phyloP scores from a whole-genome alignment of 768 basidiomycete species.

The Pseudohyphozyma bogoriensis region DNA sequence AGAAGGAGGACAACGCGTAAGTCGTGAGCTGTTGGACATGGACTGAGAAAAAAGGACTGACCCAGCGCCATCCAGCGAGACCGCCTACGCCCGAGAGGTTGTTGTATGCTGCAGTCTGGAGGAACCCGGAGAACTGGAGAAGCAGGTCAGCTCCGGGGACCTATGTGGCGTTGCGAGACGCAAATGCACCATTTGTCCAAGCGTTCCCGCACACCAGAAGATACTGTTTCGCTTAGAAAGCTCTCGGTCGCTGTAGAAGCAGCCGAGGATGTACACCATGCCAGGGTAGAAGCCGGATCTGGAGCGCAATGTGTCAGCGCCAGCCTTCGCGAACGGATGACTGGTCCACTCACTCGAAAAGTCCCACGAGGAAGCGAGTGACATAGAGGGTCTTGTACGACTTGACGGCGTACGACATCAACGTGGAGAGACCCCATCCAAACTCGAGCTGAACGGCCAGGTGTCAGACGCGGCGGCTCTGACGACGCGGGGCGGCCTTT shows the following conservation, averaged over 20 bases:
- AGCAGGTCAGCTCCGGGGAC: neutral
- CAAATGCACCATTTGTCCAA: neutral
- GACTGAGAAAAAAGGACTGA: neutral
- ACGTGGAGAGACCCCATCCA: neutral
- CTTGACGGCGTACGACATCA: neutral
- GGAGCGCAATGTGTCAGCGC: neutral
- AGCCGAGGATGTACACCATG: neutral
- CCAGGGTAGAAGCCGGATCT: constrained; percentile 1
- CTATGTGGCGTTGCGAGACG: neutral
- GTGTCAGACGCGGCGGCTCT: too few relatives aligned
- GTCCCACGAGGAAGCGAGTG: constrained; percentile 3
- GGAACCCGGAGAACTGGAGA: constrained; percentile 6
- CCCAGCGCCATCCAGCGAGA: constrained; percentile 25
- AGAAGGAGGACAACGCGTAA: neutral
- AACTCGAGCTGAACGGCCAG: neutral
- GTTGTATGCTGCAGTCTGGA: constrained; percentile 22
- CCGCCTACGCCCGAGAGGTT: constrained; percentile 18
- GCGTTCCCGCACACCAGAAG: neutral
- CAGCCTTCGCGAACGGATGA: neutral
- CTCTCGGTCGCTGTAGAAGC: neutral
- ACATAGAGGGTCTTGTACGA: neutral
- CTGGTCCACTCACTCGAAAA: neutral
- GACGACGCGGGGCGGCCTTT: too few relatives aligned
- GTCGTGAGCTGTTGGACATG: neutral
- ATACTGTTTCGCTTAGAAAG: neutral